Base-by-base conservation (phyloP, 805 yeast species). In the Yamadazyma paraphyllophila region DNA sequence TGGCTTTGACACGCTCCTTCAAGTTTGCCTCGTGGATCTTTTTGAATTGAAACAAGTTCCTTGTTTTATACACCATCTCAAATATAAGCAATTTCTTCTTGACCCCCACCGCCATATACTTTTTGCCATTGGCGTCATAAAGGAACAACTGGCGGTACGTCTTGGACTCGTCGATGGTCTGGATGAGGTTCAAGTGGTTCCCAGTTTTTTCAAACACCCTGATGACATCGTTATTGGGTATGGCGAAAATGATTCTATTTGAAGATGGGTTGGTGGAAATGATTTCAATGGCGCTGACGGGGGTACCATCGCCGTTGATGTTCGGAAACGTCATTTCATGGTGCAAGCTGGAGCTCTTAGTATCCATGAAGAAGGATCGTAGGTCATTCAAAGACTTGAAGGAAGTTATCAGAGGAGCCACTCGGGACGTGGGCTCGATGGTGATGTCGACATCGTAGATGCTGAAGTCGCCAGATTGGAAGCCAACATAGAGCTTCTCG, bases 381-480 rank as follows among this genome's bases (percentile, higher is more conserved):
- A 58, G 51, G 34, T 62, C 68, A 39, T 51, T 56, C 43, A 60
- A 57, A 1, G 67, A 61, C 24, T 60, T 59, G 51, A 53, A 53
- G 39, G 50, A 45, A 16, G 50, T 30, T 46, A 50, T 50, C 54
- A 47, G 52, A n/a, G 43, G 51, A 14, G 53, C 43, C 38, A 41
- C 49, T 33, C 26, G 34, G 24, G 24, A 20, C 15, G 45, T 48
- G 30, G 47, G 34, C n/a, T 53, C 47, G 15, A 42, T 48, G 17
- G 50, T 44, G 1, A 54, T 36, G 35, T 51, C 56, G 9, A 51
- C 53, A 31, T 56, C 49, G 46, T 60, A 61, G 29, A 66, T 53
- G 10, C 57, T 39, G 24, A 70, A 50, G 50, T 67, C 73, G 6
- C 75, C 75, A 52, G 66, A 66, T 42, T 54, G 38, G 20, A 63